Base-by-base conservation (phyloP, 495 filamentous ascomycete genomes). In the Hyphodiscus hymeniophilus region DNA sequence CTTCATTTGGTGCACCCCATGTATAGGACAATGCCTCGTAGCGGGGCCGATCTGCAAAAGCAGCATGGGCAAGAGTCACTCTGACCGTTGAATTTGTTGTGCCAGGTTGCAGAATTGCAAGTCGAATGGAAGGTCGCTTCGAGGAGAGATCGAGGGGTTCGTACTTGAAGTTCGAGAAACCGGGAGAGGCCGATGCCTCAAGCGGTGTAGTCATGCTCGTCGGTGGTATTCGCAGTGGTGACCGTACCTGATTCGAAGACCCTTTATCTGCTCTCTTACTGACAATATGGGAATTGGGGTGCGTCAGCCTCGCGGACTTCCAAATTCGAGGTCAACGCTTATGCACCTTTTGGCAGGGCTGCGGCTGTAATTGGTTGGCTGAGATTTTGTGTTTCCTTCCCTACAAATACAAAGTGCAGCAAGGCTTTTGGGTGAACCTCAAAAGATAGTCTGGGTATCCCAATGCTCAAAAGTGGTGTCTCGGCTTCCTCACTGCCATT, bases 21-120 rank as follows among this genome's bases (percentile, higher is more conserved):
- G 28, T 48, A 13, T 44, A 48, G 0, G 50, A 53, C 18, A 53
- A 31, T 15, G 24, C 32, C 24, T 53, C 44, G 20, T 53, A 48
- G 16, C 18, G 35, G 3, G 50, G 50, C 17, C 33, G 41, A 1
- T 48, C 38, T 20, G 38, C 35, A 32, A 53, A 53, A 7, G 50
- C 42, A 21, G 28, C 30, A 31, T 53, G 44, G 17, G n/a, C 32
- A n/a, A 53, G 44, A 13, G n/a, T 36, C n/a, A 47, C 42, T 12
- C 23, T 30, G 11, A 48, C 39, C 2, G 34, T 22, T 8, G 22
- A 42, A 15, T 42, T 38, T 13, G 26, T 30, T 10, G 16, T 8
- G 8, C 44, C 50, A 21, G 43, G 43, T 15, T 30, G 44, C 7
- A 53, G 45, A 30, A 43, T 16, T 8, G 39, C 38, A 16, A 53